Percentiles rank a stretch among this genome's conserved stretches.
These are phyloP conservation scores for Narthecium ossifragum DNA, from an alignment of 106 monocot species.

Conservation along the genomic window DNA sequence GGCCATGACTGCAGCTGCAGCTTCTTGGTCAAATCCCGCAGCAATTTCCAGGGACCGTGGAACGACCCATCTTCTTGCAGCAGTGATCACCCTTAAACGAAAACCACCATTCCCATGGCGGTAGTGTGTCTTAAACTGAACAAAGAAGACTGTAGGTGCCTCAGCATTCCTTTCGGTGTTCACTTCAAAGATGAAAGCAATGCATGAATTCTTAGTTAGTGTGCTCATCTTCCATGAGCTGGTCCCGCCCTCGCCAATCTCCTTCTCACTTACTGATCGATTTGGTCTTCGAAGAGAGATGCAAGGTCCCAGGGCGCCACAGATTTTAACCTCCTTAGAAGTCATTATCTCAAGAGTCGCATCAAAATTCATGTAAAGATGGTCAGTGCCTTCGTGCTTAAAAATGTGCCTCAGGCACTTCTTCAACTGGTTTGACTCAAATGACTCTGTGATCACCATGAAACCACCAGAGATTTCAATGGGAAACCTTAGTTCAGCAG, in stretches of 20 bases:
- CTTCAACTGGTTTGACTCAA: slow-evolving; percentile 76
- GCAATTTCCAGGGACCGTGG: slow-evolving; percentile 45
- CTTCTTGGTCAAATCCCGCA: slow-evolving; percentile 94
- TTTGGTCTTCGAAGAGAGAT: slow-evolving; percentile 53
- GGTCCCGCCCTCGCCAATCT: slow-evolving; percentile 74
- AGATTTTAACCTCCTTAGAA: slow-evolving; percentile 74
- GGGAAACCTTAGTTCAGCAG: slow-evolving; percentile 59
- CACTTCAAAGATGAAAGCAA: slow-evolving; percentile 72
- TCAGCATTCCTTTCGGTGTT: slow-evolving; percentile 26
- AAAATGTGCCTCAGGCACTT: slow-evolving; percentile 71
- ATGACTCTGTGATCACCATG: slow-evolving; percentile 78
- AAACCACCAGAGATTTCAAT: slow-evolving; percentile 81
- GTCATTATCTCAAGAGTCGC: slow-evolving; percentile 72
- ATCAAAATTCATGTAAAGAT: slow-evolving; percentile 70
- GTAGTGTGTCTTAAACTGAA: slow-evolving; percentile 85
- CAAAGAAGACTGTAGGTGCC: slow-evolving; percentile 65
- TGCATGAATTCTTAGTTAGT: slow-evolving; percentile 60
- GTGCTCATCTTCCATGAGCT: slow-evolving; percentile 62
- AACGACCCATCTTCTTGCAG: slow-evolving; percentile 74
- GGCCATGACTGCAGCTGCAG: slow-evolving; percentile 81
- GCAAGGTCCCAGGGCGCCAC: slow-evolving; percentile 89
- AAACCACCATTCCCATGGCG: slow-evolving; percentile 50
- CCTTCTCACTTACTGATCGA: slow-evolving; percentile 55
- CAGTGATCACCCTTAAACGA: slow-evolving; percentile 80
- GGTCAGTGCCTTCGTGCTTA: slow-evolving; percentile 31